Evolutionary conservation across 768 basidiomycete genomes (phyloP).

Genomic region (Tulasnella sp.): DNA sequence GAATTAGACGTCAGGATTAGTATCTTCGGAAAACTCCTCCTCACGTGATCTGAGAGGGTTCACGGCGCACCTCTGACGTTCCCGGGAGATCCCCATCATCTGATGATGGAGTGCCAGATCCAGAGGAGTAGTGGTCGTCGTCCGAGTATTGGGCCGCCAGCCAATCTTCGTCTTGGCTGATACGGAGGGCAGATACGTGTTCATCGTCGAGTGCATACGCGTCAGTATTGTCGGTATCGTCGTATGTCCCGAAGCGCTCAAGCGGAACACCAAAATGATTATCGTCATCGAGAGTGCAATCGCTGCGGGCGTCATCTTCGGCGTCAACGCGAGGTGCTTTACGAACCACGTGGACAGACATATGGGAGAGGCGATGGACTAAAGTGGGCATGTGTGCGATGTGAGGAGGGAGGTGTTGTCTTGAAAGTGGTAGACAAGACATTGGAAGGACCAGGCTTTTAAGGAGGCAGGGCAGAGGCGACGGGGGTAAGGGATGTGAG

Average conservation of each 20-base stretch:
- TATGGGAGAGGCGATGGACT: background rate
- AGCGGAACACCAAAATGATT: constrained; percentile 9
- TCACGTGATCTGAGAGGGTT: no score
- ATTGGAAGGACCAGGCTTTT: no score
- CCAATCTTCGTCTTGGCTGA: constrained; percentile 8
- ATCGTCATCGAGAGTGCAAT: constrained; percentile 13
- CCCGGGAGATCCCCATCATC: no score
- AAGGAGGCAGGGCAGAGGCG: no score
- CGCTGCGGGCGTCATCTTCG: constrained; percentile 6
- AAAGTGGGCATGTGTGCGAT: background rate
- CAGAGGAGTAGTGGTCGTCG: background rate
- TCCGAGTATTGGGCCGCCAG: constrained; percentile 4
- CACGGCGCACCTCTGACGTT: no score
- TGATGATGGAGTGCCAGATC: no score
- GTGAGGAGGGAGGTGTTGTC: no score
- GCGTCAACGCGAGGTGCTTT: background rate
- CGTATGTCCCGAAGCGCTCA: constrained; percentile 7
- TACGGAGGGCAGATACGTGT: background rate
- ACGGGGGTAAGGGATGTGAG: no score
- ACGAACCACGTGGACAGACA: no score
- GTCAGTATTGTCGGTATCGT: background rate
- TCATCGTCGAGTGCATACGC: background rate
- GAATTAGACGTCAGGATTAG: no score
- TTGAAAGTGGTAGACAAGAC: no score
- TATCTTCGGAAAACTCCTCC: background rate